These are phyloP conservation scores for Yamadazyma dushanensis DNA, from an alignment of 1,139 yeast species.

Conservation along the genomic window DNA sequence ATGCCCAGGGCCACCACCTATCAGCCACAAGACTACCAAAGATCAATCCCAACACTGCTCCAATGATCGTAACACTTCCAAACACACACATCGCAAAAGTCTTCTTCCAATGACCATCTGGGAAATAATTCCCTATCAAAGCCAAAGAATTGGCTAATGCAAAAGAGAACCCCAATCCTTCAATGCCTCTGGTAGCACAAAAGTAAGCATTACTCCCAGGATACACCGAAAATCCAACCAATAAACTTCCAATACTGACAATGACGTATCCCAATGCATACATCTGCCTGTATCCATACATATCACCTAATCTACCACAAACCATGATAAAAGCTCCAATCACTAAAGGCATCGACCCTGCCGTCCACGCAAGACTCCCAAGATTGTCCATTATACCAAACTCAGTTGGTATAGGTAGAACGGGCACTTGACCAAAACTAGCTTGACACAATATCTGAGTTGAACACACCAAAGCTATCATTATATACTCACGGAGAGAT, in stretches of 20 bases:
- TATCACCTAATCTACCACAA: constrained; percentile 61
- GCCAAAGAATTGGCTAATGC: constrained; percentile 57
- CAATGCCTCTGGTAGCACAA: constrained; percentile 51
- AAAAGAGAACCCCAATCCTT: constrained; percentile 59
- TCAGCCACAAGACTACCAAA: constrained; percentile 43
- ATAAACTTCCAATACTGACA: constrained; percentile 48
- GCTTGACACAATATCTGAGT: constrained; percentile 30
- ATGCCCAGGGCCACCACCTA: constrained; percentile 57
- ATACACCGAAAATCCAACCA: constrained; percentile 50
- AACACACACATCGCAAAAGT: constrained; percentile 44
- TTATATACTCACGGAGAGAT: neutral
- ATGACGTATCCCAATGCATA: constrained; percentile 48
- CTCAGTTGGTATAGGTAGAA: constrained; percentile 30
- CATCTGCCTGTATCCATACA: constrained; percentile 52
- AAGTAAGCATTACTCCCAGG: constrained; percentile 40
- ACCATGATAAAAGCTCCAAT: constrained; percentile 59
- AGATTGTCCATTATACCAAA: constrained; percentile 21
- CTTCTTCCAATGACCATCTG: constrained; percentile 34
- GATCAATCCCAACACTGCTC: constrained; percentile 49
- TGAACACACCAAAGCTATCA: neutral
- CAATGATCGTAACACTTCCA: constrained; percentile 58
- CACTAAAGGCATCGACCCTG: constrained; percentile 55
- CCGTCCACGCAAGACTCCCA: constrained; percentile 55
- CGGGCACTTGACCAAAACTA: constrained; percentile 41
- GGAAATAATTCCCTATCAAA: constrained; percentile 48